Percentiles rank a stretch among this genome's conserved stretches.
Evolutionary conservation across 208 protist species (phyloP).

Genomic region (Lotmaria passim): DNA sequence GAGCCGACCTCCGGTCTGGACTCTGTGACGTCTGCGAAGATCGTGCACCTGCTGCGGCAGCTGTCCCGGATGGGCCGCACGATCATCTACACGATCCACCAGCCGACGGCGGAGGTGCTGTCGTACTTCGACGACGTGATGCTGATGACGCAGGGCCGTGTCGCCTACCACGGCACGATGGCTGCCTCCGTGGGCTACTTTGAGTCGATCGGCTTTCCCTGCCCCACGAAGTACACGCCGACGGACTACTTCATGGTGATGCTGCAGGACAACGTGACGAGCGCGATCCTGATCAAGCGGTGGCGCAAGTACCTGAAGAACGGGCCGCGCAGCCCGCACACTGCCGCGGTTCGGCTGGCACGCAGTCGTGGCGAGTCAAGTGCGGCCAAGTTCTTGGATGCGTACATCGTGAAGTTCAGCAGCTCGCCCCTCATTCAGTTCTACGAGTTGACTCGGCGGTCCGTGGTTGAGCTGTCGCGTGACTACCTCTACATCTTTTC

Average conservation of each 20-base stretch:
- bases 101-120: conserved; percentile 92
- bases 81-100: conserved; percentile 95
- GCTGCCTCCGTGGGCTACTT: conserved; percentile 79
- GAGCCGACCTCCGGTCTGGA: conserved; percentile 93
- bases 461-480: conserved; percentile 39
- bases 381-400: conserved; percentile 48
- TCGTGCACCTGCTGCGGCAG: conserved; percentile 78
- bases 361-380: conserved; percentile 36
- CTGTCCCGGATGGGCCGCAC: conserved; percentile 82
- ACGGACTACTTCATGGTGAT: conserved; percentile 90
- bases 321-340: conserved; percentile 52
- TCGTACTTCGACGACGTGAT: conserved; percentile 92
- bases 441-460: conserved; percentile 51
- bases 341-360: conserved; percentile 50
- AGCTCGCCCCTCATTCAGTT: conserved; percentile 61
- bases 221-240: conserved; percentile 77
- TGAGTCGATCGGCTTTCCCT: conserved; percentile 70
- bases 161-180: conserved; percentile 87
- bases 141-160: conserved; percentile 78
- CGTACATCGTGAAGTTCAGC: conserved; percentile 49
- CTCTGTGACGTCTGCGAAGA: conserved; percentile 76
- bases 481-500: conserved; percentile 54
- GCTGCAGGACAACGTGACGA: conserved; percentile 65
- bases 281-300: conserved; percentile 64
- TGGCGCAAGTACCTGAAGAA: conserved; percentile 73